Percentiles rank a stretch among this genome's conserved stretches.
Conservation (phyloP, 805 yeast species). For the Sugiyamaella americana region DNA sequence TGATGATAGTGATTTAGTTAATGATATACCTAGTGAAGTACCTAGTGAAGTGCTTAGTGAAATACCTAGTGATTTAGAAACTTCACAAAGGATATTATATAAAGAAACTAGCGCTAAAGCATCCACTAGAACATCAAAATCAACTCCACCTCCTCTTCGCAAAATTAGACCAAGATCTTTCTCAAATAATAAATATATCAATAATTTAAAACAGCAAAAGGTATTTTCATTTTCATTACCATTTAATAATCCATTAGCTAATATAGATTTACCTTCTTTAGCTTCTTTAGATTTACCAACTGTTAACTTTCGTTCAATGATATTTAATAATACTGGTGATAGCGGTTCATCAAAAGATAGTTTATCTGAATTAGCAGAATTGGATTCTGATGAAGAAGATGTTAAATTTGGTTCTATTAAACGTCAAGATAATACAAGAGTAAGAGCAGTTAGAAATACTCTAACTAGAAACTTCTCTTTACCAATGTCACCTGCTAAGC, state of each 20-base stretch:
- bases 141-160: too few relatives aligned
- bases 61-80: background rate
- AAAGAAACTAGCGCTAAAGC: background rate
- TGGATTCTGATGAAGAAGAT: conserved; percentile 52
- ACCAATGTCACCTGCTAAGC: conserved; percentile 21
- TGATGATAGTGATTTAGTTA: conserved; percentile 1
- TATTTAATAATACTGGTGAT: conserved; percentile 11
- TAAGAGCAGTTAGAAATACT: conserved; percentile 63
- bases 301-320: conserved; percentile 10
- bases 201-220: conserved; percentile 8
- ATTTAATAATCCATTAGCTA: conserved; percentile 42
- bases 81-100: background rate
- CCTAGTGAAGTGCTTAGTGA: background rate
- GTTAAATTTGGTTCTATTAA: conserved; percentile 43
- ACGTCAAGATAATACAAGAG: conserved; percentile 58
- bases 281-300: conserved; percentile 19
- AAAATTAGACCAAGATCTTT: background rate
- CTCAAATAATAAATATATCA: conserved; percentile 1
- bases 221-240: conserved; percentile 46
- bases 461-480: conserved; percentile 44
- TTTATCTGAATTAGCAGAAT: conserved; percentile 34
- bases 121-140: background rate
- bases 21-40: background rate
- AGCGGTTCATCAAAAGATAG: conserved; percentile 22
- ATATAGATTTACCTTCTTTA: conserved; percentile 23